These are phyloP conservation scores for Poa annua DNA, from an alignment of 176 grass and related monocot species.

Conservation along the genomic window DNA sequence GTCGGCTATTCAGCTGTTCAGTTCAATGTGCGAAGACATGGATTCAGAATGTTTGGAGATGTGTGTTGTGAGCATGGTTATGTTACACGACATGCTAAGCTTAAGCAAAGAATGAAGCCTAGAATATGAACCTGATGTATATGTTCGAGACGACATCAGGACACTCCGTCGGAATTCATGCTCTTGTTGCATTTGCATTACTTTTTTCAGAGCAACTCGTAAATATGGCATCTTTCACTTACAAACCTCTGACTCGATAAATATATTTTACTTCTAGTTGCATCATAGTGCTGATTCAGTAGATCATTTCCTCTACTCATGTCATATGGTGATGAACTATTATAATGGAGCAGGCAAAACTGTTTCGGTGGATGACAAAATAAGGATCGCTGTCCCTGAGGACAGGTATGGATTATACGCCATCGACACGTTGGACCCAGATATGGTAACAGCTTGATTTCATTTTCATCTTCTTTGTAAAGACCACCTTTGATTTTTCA, in stretches of 20 bases:
- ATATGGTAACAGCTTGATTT: slow-evolving; percentile 61
- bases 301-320: background rate
- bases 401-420: slow-evolving; percentile 91
- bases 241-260: background rate
- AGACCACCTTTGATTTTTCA: slow-evolving; percentile 28
- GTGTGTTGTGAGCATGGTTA: background rate
- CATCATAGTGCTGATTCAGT: background rate
- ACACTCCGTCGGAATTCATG: background rate
- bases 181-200: background rate
- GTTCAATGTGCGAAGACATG: background rate
- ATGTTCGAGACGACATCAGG: background rate
- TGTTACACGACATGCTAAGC: background rate
- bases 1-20: background rate
- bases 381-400: slow-evolving; percentile 74
- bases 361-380: slow-evolving; percentile 78
- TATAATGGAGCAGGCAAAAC: slow-evolving; percentile 74
- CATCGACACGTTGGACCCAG: slow-evolving; percentile 85
- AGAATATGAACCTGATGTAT: background rate
- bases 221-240: background rate
- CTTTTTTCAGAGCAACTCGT: background rate
- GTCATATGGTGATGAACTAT: slow-evolving; percentile 33
- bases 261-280: background rate
- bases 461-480: slow-evolving; percentile 26
- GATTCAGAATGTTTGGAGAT: background rate
- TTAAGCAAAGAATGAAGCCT: background rate